These are phyloP conservation scores for Hyphopichia pseudoburtonii DNA, from an alignment of 1,139 yeast species.

Conservation along the genomic window DNA sequence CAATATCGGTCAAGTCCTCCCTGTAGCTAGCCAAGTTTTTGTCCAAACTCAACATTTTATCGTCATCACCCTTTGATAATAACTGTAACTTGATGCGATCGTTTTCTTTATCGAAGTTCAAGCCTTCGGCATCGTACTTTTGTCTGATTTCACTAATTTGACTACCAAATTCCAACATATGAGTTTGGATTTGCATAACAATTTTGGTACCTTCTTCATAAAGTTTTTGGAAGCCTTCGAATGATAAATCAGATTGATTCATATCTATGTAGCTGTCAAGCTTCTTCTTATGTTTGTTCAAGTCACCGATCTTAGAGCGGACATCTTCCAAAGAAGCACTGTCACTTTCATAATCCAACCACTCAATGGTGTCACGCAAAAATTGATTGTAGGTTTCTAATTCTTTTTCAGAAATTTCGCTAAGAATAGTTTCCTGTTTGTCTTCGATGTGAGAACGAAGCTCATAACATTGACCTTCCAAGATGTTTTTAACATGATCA, in stretches of 20 bases:
- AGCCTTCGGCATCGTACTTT: constrained; percentile 39
- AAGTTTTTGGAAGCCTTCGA: constrained; percentile 35
- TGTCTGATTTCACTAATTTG: constrained; percentile 41
- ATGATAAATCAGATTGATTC: constrained; percentile 33
- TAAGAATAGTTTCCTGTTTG: constrained; percentile 39
- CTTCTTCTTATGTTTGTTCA: constrained; percentile 19
- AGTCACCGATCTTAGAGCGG: constrained; percentile 21
- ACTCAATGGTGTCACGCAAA: constrained; percentile 59
- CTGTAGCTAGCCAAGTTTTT: constrained; percentile 33
- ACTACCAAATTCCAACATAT: constrained; percentile 44
- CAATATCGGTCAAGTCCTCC: constrained; percentile 29
- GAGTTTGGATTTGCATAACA: constrained; percentile 43
- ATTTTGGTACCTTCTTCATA: constrained; percentile 40
- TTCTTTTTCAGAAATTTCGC: constrained; percentile 34
- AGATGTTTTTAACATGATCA: constrained; percentile 51
- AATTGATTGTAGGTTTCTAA: constrained; percentile 20
- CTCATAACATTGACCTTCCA: constrained; percentile 60
- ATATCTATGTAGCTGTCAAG: constrained; percentile 25
- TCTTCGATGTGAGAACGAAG: constrained; percentile 55
- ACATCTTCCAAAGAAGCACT: constrained; percentile 48
- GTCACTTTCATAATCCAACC: constrained; percentile 79
- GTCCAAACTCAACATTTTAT: constrained; percentile 33
- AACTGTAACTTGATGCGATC: constrained; percentile 36
- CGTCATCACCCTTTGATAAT: constrained; percentile 33
- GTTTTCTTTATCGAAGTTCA: constrained; percentile 53